These are phyloP conservation scores for Colletotrichum sp. DNA, from an alignment of 2,329 filamentous ascomycete genomes.

Conservation along the genomic window DNA sequence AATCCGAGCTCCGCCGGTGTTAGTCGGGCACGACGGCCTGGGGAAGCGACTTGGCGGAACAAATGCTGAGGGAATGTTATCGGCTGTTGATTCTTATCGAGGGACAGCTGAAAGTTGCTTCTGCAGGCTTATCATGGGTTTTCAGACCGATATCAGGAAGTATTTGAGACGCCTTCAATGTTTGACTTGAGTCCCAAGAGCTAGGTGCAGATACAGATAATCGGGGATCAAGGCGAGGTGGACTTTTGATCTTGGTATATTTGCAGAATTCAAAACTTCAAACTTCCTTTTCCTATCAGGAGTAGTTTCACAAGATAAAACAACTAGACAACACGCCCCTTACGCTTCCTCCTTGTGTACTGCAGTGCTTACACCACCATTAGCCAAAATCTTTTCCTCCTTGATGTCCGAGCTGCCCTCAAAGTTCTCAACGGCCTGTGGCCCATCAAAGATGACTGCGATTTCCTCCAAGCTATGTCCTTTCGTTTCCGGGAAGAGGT, in stretches of 20 bases:
- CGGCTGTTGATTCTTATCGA: not conserved
- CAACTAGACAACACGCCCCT: not conserved
- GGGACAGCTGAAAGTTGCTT: not conserved
- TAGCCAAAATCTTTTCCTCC: conserved; percentile 1
- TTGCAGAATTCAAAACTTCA: not conserved
- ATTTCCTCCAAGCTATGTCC: conserved; percentile 31
- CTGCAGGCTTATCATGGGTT: not conserved
- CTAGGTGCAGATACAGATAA: accelerated
- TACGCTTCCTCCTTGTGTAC: conserved; percentile 2
- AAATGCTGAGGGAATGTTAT: not conserved
- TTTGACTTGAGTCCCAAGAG: not conserved
- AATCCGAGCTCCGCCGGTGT: conserved; percentile 3
- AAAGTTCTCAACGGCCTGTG: not conserved
- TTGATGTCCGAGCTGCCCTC: not conserved
- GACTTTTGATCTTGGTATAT: not conserved
- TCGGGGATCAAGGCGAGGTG: not conserved
- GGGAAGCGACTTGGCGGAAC: not conserved
- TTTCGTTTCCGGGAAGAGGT: conserved; percentile 33
- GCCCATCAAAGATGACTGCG: conserved; percentile 28
- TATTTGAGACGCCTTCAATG: not conserved
- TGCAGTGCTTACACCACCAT: not conserved
- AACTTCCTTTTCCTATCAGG: accelerated
- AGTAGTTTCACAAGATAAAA: not conserved
- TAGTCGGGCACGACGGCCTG: not conserved
- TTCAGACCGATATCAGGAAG: not conserved